Percentiles rank a stretch among this genome's conserved stretches.
Evolutionary conservation across 345 rosid species (phyloP).

Genomic region (Camelina laxa): DNA sequence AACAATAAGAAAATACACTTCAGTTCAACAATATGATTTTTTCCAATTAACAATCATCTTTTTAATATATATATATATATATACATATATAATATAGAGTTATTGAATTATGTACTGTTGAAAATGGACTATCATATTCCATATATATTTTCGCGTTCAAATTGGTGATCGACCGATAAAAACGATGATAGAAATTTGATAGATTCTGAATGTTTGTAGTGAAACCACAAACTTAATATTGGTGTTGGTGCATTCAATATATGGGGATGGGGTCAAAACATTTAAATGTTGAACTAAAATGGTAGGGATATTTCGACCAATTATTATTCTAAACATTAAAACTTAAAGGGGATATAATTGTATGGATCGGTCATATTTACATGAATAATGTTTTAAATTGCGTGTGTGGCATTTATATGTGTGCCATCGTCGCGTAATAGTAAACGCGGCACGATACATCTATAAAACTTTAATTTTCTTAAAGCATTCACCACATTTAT

Average conservation of each 20-base stretch:
- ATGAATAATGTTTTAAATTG: background rate
- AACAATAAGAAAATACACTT: no score
- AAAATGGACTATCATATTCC: no score
- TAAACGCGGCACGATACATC: background rate
- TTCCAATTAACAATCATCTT: no score
- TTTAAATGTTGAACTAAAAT: background rate
- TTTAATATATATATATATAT: no score
- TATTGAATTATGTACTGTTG: background rate
- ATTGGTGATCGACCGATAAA: no score
- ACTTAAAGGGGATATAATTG: background rate
- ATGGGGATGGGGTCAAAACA: background rate
- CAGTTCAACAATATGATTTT: background rate
- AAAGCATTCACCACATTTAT: slow-evolving; percentile 19
- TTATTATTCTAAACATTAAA: background rate
- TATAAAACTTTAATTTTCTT: background rate
- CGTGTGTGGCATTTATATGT: background rate
- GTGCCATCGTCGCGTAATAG: background rate
- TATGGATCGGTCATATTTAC: background rate
- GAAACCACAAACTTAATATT: background rate
- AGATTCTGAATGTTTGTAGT: no score
- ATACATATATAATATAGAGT: no score
- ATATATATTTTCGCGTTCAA: no score
- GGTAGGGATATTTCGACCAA: background rate
- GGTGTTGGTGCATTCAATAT: background rate
- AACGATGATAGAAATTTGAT: no score